Evolutionary conservation across 1,284 basidiomycete species (phyloP), one percentile per base, ranked within the genome.

Genomic region (Sanghuangporus sanghuang): DNA sequence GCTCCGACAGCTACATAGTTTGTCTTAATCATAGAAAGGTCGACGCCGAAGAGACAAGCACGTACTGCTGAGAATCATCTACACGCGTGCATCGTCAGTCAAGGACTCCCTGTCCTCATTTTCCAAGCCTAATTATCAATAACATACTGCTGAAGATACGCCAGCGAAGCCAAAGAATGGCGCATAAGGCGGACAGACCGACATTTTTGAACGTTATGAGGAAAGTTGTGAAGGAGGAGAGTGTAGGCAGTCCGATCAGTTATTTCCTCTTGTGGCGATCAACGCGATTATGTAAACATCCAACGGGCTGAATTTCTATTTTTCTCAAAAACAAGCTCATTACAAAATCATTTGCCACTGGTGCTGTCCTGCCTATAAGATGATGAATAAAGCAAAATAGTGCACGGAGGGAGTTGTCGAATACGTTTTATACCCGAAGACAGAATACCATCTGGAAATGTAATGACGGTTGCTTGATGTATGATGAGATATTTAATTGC

Each of bases 11-110:
- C 90, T 92, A 69, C 27, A 66, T 46, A 32, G 42, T 27, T 36
- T 14, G 40, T 62, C 54, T 50, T 27, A 59, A 16, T 61, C 38
- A 42, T 14, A 58, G 63, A 40, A 42, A 64, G 59, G 52, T 42
- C 58, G 18, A 63, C 59, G 55, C 39, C 21, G 65, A 53, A 35
- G 3, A 12, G n/a, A 6, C 8, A 53, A 42, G 48, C 69, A 79
- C 84, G 69, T 71, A 94, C 92, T 94, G 78, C 91, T 94, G 68
- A 94, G 85, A 73, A 93, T 80, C 90, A 94, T 94, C 92, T 93
- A 70, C 54, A 57, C 6, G 8, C 49, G 27, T 27, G 14, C 48
- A 35, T 27, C 16, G 36, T 58, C 48, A 67, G 57, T 61, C 64
- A 63, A 57, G 58, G 63, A 40, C 49, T 48, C 50, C 55, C 53